Percentiles rank a stretch among this genome's conserved stretches.
Evolutionary conservation across 192 early-diverging fungal species (phyloP).

Genomic region (Jimgerdemannia lactiflua): DNA sequence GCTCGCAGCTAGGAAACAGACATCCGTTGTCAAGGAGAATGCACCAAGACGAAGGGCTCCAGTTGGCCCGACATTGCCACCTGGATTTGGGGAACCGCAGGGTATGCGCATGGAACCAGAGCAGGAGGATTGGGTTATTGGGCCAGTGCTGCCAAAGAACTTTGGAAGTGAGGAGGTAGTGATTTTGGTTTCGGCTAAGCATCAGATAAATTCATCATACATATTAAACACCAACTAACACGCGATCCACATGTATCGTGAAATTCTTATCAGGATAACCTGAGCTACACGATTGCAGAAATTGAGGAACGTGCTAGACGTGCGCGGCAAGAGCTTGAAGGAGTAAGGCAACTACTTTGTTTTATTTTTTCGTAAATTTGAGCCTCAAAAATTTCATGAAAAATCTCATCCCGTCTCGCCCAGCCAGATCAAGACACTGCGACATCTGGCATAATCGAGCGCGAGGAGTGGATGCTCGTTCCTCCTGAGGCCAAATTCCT

Average conservation of each 20-base stretch:
- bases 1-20: conserved; percentile 25
- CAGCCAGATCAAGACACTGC: background rate
- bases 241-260: too few relatives aligned
- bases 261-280: conserved; percentile 32
- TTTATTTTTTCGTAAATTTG: background rate
- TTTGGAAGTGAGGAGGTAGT: conserved; percentile 2
- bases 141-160: conserved; percentile 29
- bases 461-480: conserved; percentile 63
- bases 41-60: background rate
- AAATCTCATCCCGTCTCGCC: background rate
- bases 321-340: too few relatives aligned
- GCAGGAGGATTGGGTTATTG: conserved; percentile 35
- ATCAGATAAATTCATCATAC: too few relatives aligned
- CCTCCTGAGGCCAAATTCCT: conserved; percentile 47
- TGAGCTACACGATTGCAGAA: conserved; percentile 30
- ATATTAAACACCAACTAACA: background rate
- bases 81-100: background rate
- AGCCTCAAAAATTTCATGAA: background rate
- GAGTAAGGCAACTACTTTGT: too few relatives aligned
- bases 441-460: conserved; percentile 2
- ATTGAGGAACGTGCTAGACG: background rate
- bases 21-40: conserved; percentile 1
- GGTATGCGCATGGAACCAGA: conserved; percentile 7
- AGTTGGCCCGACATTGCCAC: conserved; percentile 2
- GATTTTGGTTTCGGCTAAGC: background rate